Base-by-base conservation (phyloP, 495 filamentous ascomycete genomes). In the Xylaria curta region DNA sequence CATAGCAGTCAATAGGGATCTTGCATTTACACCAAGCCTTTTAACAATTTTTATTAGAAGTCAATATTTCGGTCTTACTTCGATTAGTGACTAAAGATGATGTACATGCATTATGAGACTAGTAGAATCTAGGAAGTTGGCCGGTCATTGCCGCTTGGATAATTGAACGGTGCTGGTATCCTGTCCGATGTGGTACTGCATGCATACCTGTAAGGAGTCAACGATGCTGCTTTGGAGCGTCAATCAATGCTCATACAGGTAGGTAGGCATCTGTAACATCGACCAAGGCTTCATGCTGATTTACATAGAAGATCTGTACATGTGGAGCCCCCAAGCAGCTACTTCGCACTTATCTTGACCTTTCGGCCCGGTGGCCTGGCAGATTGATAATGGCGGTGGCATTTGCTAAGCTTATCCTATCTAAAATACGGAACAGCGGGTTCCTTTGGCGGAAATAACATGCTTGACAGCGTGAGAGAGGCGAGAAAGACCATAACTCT, bases 1-100 rank as follows among this genome's bases (percentile, higher is more conserved):
- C 72, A 74, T 76, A 73, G 75, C 73, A 79, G 77, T 79, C 76
- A 79, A 79, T 73, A 77, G 74, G 77, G 77, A 79, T 79, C 56
- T 74, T 79, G 77, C 77, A 79, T 79, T 79, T 79, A 64, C 76
- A 79, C 69, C 66, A 53, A 60, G 58, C 58, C 58, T 38, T 33
- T 60, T 56, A 31, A 31, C 28, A 31, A 56, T 56, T 31, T 56
- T 4, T 56, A 56, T 56, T 17, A 56, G 13, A 17, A 31, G 49
- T 69, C 31, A 61, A 46, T 46, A 0, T 15, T 28, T 12, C 7
- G 9, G 9, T 13, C 8, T 2, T 7, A 24, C 36, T 17, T 49
- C 38, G 31, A 56, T 21, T 24, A 51, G 8, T 10, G 47, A 51
- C n/a, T 10, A 21, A n/a, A 21, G 19, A 10, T 51, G 1, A 10